Evolutionary conservation across 2,329 filamentous ascomycete species (phyloP), one percentile per base, ranked within the genome.

Genomic region (Colletotrichum noveboracense): DNA sequence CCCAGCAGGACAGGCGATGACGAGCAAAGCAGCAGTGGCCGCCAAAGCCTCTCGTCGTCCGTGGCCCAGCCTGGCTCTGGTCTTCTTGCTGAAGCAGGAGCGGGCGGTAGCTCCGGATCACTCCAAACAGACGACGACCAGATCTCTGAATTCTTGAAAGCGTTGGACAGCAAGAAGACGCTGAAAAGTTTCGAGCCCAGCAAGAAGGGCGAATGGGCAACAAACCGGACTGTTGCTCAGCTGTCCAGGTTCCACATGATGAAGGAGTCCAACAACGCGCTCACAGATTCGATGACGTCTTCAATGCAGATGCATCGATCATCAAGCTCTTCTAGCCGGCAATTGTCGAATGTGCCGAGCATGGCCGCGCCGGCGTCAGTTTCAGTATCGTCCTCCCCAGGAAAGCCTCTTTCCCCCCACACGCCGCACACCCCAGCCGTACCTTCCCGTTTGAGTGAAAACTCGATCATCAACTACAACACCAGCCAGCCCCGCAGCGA

Each of bases 341-440:
- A 92, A 72, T 80, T 93, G 64, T 86, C 88, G 12, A 91, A 91
- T 77, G 89, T 92, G 5, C 90, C 91, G 4, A 89, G 94, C 76
- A 95, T 96, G 83, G 85, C 86, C 16, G 94, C 95, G 69, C 89
- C 96, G 1, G 94, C 93, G 6, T 95, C 94, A 1, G 88, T 95
- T 78, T 98, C 96, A 6, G 93, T 93, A 13, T 96, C 95, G 1
- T 96, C 96, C 1, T 98, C 96, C 12, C 96, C 96, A 2, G 95
- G 94, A 72, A 98, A 98, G 80, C 95, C 96, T 0, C 91, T 97
- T 21, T 98, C 95, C 4, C 96, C 94, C 12, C 95, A 96, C 81
- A 98, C 95, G 1, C 95, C 96, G 2, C 96, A 98, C 81, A 98
- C 96, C 1, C 97, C 97, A 6, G 96, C 96, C 13, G 95, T 98